Base-by-base conservation (phyloP, 768 basidiomycete species). In the button mushroom (Agaricus bisporus) region DNA sequence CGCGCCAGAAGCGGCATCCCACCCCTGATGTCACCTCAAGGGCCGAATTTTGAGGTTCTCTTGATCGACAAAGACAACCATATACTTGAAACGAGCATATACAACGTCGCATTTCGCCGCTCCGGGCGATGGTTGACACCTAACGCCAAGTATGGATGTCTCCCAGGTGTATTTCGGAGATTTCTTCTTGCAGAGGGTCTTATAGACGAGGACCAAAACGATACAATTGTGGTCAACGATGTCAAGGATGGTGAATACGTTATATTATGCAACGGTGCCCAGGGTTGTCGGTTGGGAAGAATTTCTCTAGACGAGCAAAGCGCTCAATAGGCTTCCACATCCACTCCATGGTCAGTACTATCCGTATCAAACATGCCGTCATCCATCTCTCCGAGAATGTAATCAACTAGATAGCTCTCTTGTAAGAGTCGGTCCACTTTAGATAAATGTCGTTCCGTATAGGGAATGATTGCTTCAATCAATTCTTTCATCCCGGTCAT, bases 351-450 rank as follows among this genome's bases (percentile, higher is more conserved):
- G 18, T 79, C 78, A 29, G 74, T 71, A 4, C 67, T 62, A 18
- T 70, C 72, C 22, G 66, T 74, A 58, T 74, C 77, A 51, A 88
- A 80, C 68, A 88, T 76, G 22, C 86, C 87, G 58, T 80, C 85
- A 62, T 91, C 91, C 91, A 93, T 93, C 73, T 93, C 90, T 14
- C 80, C 81, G 28, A 93, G 71, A 52, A 93, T 74, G 58, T 89
- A 95, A 66, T 99, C 97, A 51, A 99, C 81, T 58, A 97, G 84
- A 63, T 93, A 98, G 65, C 92, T 97, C 63, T 98, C 97, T 71
- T 97, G 91, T 29, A 97, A 81, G 51, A 97, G 70, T 63, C 83
- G 81, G 55, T 95, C 91, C 66, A 94, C 79, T 60, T 95, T 75
- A 36, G 84, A 71, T 41, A 95, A 80, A 71, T 99, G 97, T 48